Evolutionary conservation across 495 filamentous ascomycete genomes (phyloP).

Genomic region (Bathelium albidoporum): DNA sequence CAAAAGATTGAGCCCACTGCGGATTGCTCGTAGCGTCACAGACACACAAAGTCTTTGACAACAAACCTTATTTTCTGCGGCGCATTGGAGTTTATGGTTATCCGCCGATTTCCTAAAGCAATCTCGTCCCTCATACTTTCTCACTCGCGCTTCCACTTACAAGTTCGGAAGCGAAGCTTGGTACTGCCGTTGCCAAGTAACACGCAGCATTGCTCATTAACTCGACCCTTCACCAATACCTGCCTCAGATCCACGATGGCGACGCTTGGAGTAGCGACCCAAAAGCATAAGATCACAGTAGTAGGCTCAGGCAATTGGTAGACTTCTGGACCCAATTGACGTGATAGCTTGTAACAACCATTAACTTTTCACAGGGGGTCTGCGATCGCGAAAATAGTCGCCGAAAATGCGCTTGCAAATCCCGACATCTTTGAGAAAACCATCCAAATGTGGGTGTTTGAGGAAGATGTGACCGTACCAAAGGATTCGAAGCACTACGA

Average conservation of each 20-base stretch:
- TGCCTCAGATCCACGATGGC: slow-evolving; percentile 21
- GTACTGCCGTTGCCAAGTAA: neutral
- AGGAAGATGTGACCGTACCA: slow-evolving; percentile 73
- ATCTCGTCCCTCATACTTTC: neutral
- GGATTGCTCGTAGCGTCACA: no score
- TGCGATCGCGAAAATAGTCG: slow-evolving; percentile 92
- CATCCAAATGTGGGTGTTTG: slow-evolving; percentile 96
- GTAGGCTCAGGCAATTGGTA: slow-evolving; percentile 97
- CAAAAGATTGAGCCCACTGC: neutral
- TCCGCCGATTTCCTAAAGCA: neutral
- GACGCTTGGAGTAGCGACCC: slow-evolving; percentile 28
- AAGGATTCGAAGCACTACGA: slow-evolving; percentile 40
- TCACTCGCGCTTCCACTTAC: neutral
- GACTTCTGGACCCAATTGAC: slow-evolving; percentile 18
- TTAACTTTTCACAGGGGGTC: slow-evolving; percentile 55
- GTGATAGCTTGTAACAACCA: neutral
- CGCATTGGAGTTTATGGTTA: neutral
- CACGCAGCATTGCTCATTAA: neutral
- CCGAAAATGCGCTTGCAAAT: slow-evolving; percentile 76
- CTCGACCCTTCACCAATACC: neutral
- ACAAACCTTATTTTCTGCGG: neutral
- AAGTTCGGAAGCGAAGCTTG: neutral
- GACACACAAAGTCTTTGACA: no score
- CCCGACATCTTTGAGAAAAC: slow-evolving; percentile 71
- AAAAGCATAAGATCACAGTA: slow-evolving; percentile 88